These are phyloP conservation scores for Phialophora tarda DNA, from an alignment of 2,329 filamentous ascomycete genomes.

Conservation along the genomic window DNA sequence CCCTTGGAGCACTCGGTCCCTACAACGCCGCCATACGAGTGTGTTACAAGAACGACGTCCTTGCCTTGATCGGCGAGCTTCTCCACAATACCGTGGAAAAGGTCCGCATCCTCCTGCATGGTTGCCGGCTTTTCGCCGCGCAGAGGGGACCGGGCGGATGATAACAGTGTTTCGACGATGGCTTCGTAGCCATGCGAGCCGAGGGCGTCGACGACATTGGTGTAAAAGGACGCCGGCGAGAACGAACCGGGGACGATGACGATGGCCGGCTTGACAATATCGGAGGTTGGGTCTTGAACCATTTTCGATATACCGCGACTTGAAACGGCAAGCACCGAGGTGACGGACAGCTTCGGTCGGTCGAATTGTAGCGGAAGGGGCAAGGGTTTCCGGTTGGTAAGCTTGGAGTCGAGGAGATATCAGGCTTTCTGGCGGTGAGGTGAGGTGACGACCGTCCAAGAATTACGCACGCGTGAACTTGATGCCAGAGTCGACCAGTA, in stretches of 20 bases:
- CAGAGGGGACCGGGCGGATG: conserved; percentile 19
- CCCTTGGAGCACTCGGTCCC: conserved; percentile 43
- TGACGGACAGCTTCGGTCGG: not conserved
- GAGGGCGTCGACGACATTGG: conserved; percentile 41
- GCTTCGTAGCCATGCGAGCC: conserved; percentile 43
- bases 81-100: conserved; percentile 39
- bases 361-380: not conserved
- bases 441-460: too few relatives aligned
- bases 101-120: conserved; percentile 43
- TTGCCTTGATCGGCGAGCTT: conserved; percentile 40
- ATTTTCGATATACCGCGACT: not conserved
- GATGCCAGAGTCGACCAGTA: too few relatives aligned
- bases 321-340: not conserved
- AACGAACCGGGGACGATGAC: conserved; percentile 47
- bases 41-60: conserved; percentile 43
- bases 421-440: not conserved
- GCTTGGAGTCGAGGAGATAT: too few relatives aligned
- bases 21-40: conserved; percentile 47
- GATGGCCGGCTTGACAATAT: conserved; percentile 42
- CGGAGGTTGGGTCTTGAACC: not conserved
- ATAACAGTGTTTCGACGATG: conserved; percentile 42
- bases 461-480: too few relatives aligned
- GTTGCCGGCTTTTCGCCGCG: conserved; percentile 39
- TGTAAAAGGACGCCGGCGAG: conserved; percentile 27
- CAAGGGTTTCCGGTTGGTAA: too few relatives aligned